Conservation (phyloP, 108 stramenopile species). For the Discostella stelligeroides region DNA sequence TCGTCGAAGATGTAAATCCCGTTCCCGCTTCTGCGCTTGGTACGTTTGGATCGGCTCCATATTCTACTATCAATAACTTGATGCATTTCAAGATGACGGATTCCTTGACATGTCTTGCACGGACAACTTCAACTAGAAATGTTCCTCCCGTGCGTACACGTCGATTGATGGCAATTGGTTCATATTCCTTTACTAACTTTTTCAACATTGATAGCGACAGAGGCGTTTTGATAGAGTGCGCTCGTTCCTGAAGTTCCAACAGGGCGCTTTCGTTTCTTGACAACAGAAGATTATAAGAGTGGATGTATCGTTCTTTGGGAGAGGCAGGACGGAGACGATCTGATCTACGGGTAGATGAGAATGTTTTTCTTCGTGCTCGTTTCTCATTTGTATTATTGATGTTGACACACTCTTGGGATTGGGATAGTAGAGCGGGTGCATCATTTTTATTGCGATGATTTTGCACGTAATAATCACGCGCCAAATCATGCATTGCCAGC, state of each 20-base stretch:
- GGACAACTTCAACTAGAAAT: conserved; percentile 80
- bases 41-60: conserved; percentile 69
- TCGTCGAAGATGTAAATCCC: conserved; percentile 9
- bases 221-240: conserved; percentile 43
- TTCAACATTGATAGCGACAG: conserved; percentile 54
- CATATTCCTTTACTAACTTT: conserved; percentile 64
- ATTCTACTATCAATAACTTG: conserved; percentile 72
- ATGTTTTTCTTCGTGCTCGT: not conserved
- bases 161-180: conserved; percentile 73
- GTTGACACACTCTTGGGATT: too few species aligned
- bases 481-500: conserved; percentile 32
- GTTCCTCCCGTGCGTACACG: conserved; percentile 71
- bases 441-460: not conserved
- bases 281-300: conserved; percentile 36
- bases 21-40: conserved; percentile 54
- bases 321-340: conserved; percentile 34
- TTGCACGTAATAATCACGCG: conserved; percentile 26
- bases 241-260: conserved; percentile 36
- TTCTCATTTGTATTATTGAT: not conserved
- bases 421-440: too few species aligned
- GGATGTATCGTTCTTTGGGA: conserved; percentile 47
- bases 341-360: conserved; percentile 31
- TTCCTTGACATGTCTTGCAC: conserved; percentile 64
- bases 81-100: conserved; percentile 66
- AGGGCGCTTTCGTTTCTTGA: conserved; percentile 44